Evolutionary conservation across 73 alveolate species (phyloP).

Genomic region (Paramecium caudatum): DNA sequence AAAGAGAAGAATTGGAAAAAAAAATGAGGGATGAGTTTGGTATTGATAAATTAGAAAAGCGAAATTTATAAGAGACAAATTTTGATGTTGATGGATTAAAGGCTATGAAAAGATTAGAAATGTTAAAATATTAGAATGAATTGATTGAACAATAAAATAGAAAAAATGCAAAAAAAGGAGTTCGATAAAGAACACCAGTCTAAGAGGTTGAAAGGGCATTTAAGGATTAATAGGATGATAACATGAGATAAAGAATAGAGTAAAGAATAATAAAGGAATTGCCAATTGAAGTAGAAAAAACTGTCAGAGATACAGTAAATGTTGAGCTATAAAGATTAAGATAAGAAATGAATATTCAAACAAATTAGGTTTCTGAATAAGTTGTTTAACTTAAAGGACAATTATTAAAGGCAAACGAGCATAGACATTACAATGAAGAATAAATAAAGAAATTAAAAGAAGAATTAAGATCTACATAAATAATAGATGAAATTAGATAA

Average conservation of each 20-base stretch:
- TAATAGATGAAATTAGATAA: constrained; percentile 54
- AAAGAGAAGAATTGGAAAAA: constrained; percentile 37
- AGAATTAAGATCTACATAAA: constrained; percentile 51
- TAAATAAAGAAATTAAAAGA: constrained; percentile 45
- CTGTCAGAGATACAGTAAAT: constrained; percentile 37
- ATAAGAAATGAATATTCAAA: constrained; percentile 25
- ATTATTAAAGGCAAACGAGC: constrained; percentile 20
- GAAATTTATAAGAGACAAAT: constrained; percentile 57
- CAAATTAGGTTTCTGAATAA: constrained; percentile 41
- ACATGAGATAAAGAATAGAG: constrained; percentile 35
- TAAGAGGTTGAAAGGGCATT: neutral
- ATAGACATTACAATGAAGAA: constrained; percentile 52
- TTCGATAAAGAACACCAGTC: constrained; percentile 45
- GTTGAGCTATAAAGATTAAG: constrained; percentile 55
- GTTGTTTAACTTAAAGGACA: constrained; percentile 36
- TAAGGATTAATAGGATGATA: constrained; percentile 38
- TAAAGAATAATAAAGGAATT: constrained; percentile 29
- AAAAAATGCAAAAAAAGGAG: constrained; percentile 48
- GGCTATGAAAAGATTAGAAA: constrained; percentile 25
- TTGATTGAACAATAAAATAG: constrained; percentile 53
- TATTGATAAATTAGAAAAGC: constrained; percentile 16
- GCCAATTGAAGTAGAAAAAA: constrained; percentile 64
- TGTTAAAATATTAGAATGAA: constrained; percentile 13
- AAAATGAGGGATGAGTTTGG: constrained; percentile 18
- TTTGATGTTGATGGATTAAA: constrained; percentile 51